Evolutionary conservation across 1,139 yeast genomes (phyloP).

Genomic region (Yamadazyma diospyri): DNA sequence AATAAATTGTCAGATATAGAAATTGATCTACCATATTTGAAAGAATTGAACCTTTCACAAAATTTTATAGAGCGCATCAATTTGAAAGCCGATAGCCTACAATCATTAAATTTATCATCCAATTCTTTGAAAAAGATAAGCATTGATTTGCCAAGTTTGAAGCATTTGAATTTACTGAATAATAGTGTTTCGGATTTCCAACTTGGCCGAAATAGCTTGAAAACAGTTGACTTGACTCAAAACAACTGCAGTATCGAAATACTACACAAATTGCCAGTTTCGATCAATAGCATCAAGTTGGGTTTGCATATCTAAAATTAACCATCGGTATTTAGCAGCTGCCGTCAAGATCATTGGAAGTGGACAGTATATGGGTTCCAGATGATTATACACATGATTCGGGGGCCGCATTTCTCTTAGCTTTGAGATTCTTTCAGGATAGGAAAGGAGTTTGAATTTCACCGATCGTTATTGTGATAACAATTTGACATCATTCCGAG

Average conservation of each 20-base stretch:
- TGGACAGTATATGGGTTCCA: too few species aligned
- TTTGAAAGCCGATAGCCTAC: not conserved
- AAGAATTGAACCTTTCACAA: conserved; percentile 61
- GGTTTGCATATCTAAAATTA: not conserved
- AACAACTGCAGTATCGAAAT: not conserved
- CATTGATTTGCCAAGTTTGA: not conserved
- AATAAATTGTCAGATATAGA: conserved; percentile 2
- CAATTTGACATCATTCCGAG: too few species aligned
- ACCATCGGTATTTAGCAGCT: too few species aligned
- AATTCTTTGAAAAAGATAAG: not conserved
- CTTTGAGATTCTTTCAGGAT: too few species aligned
- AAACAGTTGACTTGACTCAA: not conserved
- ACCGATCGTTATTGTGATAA: too few species aligned
- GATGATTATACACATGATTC: not conserved
- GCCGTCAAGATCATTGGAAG: too few species aligned
- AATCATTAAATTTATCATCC: conserved; percentile 2
- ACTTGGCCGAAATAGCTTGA: not conserved
- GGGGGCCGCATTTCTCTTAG: too few species aligned
- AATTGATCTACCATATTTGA: conserved; percentile 29
- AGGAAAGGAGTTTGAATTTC: too few species aligned
- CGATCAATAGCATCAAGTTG: not conserved
- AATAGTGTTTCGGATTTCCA: not conserved
- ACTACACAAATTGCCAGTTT: not conserved
- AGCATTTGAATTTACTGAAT: conserved; percentile 1
- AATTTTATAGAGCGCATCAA: conserved; percentile 29